Evolutionary conservation across 179 eudicot genomes (phyloP), one percentile per base, ranked within the genome.

Genomic region (Nepenthes alata): DNA sequence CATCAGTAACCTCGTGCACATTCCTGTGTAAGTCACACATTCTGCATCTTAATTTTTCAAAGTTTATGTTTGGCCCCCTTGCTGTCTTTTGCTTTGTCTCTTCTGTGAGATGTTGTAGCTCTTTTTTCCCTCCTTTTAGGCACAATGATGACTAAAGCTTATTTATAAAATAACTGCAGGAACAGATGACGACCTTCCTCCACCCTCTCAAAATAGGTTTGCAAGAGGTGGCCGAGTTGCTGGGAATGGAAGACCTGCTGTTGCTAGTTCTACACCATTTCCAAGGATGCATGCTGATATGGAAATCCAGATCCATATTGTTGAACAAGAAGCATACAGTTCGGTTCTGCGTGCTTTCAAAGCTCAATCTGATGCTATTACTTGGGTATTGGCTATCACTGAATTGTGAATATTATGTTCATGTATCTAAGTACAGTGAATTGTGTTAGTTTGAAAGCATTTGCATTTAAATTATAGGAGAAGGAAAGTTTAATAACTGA

Each of bases 351-450:
- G 96, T 49, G 97, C 97, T 50, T 90, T 90, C 62, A 85, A 88
- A 84, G 97, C 97, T 67, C 97, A 88, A 72, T 83, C 90, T n/a
- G 93, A 90, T 72, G 90, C 96, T 68, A 81, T 90, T 77, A 72
- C 87, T 67, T 84, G 97, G 93, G 95, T 83, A 86, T 53, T 63
- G 38, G 15, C 62, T 58, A 38, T 50, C 69, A 11, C 67, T 62
- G 54, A 15, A 45, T 63, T 68, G 55, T 52, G 51, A 6, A 41
- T 57, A 66, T 55, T n/a, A 60, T 65, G 6, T 60, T 11, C n/a
- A 45, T 56, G 25, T 37, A 55, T 37, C 9, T 54, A 48, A 41
- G 65, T 15, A 9, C 7, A 66, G 37, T 56, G 37, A 14, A 64
- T 58, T 41, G 45, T 41, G 58, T 66, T 57, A 25, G 67, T 70